Conservation (phyloP, 306 rosid species). For the Luffa aegyptiaca region DNA sequence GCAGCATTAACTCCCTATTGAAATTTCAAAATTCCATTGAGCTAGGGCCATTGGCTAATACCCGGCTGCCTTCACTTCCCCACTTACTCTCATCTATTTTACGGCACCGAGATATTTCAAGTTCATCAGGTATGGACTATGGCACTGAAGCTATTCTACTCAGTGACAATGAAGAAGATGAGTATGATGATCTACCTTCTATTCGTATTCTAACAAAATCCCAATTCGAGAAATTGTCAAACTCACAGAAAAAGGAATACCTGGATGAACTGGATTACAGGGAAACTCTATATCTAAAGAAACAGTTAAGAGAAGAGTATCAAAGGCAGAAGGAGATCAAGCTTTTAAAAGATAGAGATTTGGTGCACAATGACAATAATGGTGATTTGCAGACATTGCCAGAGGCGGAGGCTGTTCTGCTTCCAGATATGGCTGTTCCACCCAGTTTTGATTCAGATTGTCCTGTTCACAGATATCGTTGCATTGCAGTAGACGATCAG, state of each 20-base stretch:
- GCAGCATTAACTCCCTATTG: slow-evolving; percentile 65
- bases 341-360: slow-evolving; percentile 25
- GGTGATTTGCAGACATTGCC: slow-evolving; percentile 46
- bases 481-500: slow-evolving; percentile 52
- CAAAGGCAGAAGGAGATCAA: slow-evolving; percentile 36
- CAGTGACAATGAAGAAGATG: slow-evolving; percentile 50
- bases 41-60: slow-evolving; percentile 47
- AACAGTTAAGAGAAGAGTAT: slow-evolving; percentile 74
- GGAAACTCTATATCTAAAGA: slow-evolving; percentile 84
- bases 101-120: slow-evolving; percentile 29
- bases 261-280: slow-evolving; percentile 90
- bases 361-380: slow-evolving; percentile 23
- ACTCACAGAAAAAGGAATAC: slow-evolving; percentile 58
- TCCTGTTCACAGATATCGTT: slow-evolving; percentile 67
- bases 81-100: slow-evolving; percentile 86
- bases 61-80: slow-evolving; percentile 71
- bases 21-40: slow-evolving; percentile 71
- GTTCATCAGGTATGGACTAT: slow-evolving; percentile 32
- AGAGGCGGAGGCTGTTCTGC: slow-evolving; percentile 55
- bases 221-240: slow-evolving; percentile 69
- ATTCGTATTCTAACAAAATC: slow-evolving; percentile 65
- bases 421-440: slow-evolving; percentile 87
- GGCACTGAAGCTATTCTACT: slow-evolving; percentile 49
- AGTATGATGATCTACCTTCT: slow-evolving; percentile 77
- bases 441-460: slow-evolving; percentile 58